Evolutionary conservation across 73 alveolate genomes (phyloP).

Genomic region (Stentor roeselii): DNA sequence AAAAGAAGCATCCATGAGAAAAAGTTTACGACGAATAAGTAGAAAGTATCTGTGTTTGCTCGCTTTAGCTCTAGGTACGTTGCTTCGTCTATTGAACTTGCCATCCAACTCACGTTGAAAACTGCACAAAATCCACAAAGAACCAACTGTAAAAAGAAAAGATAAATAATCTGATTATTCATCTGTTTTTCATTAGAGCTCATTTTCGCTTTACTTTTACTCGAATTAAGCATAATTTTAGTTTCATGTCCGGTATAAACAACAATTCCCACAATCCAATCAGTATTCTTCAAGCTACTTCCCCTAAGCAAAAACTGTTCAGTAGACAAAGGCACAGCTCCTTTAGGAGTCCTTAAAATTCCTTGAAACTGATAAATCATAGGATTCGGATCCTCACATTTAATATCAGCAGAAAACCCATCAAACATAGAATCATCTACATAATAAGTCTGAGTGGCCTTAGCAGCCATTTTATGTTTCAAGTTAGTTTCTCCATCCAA

Average conservation of each 20-base stretch:
- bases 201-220: conserved; percentile 50
- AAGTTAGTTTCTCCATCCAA: conserved; percentile 99
- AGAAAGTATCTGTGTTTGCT: conserved; percentile 29
- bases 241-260: conserved; percentile 88
- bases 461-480: conserved; percentile 83
- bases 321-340: conserved; percentile 50
- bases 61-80: conserved; percentile 31
- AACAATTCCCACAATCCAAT: conserved; percentile 86
- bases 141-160: conserved; percentile 51
- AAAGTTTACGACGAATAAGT: conserved; percentile 32
- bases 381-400: conserved; percentile 71
- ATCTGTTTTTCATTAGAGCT: conserved; percentile 42
- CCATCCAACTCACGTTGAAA: conserved; percentile 36
- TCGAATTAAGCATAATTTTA: conserved; percentile 72
- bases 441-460: conserved; percentile 36
- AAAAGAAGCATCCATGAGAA: conserved; percentile 77
- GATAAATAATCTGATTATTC: conserved; percentile 49
- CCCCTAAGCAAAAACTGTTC: conserved; percentile 91
- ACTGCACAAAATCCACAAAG: conserved; percentile 58
- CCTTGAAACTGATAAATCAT: conserved; percentile 72
- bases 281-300: conserved; percentile 88
- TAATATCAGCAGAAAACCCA: conserved; percentile 47
- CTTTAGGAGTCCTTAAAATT: conserved; percentile 35
- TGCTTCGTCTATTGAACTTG: conserved; percentile 30
- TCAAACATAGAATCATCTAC: conserved; percentile 21